Evolutionary conservation across 1,284 basidiomycete species (phyloP).

Genomic region (Uromyces viciae-fabae): DNA sequence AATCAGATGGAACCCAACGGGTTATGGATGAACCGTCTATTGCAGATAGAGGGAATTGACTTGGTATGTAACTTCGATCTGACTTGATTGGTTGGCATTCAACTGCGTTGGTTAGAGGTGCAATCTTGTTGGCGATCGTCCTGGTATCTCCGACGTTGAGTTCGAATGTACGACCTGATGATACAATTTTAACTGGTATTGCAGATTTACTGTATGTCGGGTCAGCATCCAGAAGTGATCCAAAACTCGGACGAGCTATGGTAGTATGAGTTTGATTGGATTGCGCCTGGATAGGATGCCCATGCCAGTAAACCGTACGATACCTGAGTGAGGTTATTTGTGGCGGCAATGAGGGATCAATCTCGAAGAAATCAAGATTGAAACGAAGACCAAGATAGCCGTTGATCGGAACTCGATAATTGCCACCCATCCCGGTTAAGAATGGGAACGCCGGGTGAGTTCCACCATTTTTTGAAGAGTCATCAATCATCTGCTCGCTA

Average conservation of each 20-base stretch:
- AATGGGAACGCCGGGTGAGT: conserved; percentile 52
- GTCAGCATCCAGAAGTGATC: conserved; percentile 46
- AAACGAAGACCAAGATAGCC: conserved; percentile 26
- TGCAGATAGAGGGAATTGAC: conserved; percentile 49
- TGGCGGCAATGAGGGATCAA: background rate
- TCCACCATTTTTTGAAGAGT: conserved; percentile 47
- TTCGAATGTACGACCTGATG: conserved; percentile 37
- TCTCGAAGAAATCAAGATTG: background rate
- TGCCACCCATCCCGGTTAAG: conserved; percentile 50
- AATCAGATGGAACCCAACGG: background rate
- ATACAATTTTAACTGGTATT: conserved; percentile 46
- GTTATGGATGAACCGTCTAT: conserved; percentile 51
- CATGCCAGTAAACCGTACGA: conserved; percentile 25
- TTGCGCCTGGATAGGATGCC: conserved; percentile 37
- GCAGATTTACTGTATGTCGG: conserved; percentile 3
- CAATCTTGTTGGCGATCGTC: conserved; percentile 11
- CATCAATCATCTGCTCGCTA: conserved; percentile 49
- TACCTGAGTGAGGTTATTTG: background rate
- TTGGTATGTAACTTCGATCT: conserved; percentile 46
- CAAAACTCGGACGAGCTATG: conserved; percentile 48
- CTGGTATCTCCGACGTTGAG: conserved; percentile 42
- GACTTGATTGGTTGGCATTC: conserved; percentile 47
- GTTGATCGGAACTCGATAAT: conserved; percentile 45
- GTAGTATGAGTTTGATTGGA: conserved; percentile 50
- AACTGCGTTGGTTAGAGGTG: conserved; percentile 47